phyloP scores from a whole-genome alignment of 345 rosid species.

The Rhizophora mangle region DNA sequence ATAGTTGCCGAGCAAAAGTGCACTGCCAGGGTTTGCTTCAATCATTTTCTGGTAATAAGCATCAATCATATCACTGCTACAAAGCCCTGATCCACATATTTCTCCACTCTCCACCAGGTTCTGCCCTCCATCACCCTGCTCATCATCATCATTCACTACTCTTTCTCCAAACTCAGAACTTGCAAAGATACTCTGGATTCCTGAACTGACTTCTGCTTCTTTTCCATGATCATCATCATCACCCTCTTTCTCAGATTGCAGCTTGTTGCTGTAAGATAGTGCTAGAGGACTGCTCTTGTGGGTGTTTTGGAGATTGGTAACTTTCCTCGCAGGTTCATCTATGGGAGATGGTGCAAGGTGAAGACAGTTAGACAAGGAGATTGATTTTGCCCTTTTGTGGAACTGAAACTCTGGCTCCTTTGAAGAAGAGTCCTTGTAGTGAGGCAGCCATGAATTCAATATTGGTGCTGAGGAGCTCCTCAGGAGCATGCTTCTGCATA shows the following conservation, averaged over 20 bases:
- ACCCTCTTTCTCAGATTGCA: neutral
- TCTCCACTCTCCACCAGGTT: slow-evolving; percentile 30
- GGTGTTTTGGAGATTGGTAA: slow-evolving; percentile 25
- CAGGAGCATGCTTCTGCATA: slow-evolving; percentile 32
- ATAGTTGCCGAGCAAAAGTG: slow-evolving; percentile 60
- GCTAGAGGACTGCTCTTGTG: slow-evolving; percentile 17
- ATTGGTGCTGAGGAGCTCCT: slow-evolving; percentile 57
- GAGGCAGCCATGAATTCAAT: slow-evolving; percentile 48
- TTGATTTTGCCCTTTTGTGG: slow-evolving; percentile 35
- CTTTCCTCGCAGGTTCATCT: slow-evolving; percentile 32
- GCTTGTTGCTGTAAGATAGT: slow-evolving; percentile 16
- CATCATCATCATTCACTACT: slow-evolving; percentile 17
- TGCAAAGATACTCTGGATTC: slow-evolving; percentile 33
- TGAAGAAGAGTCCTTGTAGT: slow-evolving; percentile 36
- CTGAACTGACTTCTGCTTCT: slow-evolving; percentile 12
- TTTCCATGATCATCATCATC: slow-evolving; percentile 5
- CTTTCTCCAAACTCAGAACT: slow-evolving; percentile 48
- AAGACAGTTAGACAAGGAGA: slow-evolving; percentile 24
- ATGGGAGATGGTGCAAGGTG: slow-evolving; percentile 21
- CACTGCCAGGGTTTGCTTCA: slow-evolving; percentile 46
- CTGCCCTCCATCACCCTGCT: slow-evolving; percentile 20
- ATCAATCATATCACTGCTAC: slow-evolving; percentile 45
- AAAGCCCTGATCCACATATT: slow-evolving; percentile 25
- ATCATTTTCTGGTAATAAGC: slow-evolving; percentile 60
- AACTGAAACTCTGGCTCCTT: slow-evolving; percentile 43